Base-by-base conservation (phyloP, 345 rosid species). In the Populus nigra region DNA sequence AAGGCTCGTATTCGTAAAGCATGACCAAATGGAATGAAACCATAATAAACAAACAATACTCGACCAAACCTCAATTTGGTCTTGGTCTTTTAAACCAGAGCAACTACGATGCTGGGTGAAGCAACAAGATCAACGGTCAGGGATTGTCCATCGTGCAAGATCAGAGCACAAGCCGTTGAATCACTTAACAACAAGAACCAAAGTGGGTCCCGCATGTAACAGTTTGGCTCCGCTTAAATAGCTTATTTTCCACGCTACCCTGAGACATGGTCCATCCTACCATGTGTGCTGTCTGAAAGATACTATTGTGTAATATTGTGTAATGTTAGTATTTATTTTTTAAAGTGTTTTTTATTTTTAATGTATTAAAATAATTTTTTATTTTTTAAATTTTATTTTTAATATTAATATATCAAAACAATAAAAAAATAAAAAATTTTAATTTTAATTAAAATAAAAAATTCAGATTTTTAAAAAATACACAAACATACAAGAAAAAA, bases 51-150 rank as follows among this genome's bases (percentile, higher is more conserved):
- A 20, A 53, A 53, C 23, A 53, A 18, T 65, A 8, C 36, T 31
- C 69, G 17, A 31, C n/a, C 39, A 31, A 31, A 27, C 22, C n/a
- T 31, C 15, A 35, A 31, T 31, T 1, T 25, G 20, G 36, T 25
- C 36, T 35, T 31, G 1, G 20, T 18, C 27, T 36, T 47, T 38
- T n/a, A 82, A 55, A 23, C 15, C 29, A n/a, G 29, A 10, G 62
- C 73, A 53, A 33, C 62, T 18, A 1, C 50, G 65, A 29, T 80
- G 76, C 77, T 69, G 35, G 5, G 7, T 11, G 20, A 39, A 72
- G 80, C 76, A 77, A 25, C 81, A 66, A 62, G 62, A 80, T 84
- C 74, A 25, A 79, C 83, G 88, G 87, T 75, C 82, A 75, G 86
- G 86, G 87, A 67, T 78, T 65, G 71, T 16, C 72, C 29, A 22